phyloP scores from a whole-genome alignment of 192 early-diverging fungal genomes.

The Coemansia sp. region DNA sequence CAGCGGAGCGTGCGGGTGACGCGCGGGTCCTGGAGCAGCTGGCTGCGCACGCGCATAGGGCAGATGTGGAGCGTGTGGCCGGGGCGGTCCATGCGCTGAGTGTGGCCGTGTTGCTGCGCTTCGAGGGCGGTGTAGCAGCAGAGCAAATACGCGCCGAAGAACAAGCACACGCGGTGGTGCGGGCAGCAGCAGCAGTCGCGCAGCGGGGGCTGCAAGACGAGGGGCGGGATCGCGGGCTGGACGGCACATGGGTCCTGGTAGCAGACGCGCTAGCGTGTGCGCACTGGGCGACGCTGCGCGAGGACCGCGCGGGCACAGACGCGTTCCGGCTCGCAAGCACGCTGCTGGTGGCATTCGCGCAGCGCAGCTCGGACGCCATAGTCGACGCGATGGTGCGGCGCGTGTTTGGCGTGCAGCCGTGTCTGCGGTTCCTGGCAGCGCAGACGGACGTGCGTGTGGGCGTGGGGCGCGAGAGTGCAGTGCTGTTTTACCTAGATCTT shows the following conservation, averaged over 20 bases:
- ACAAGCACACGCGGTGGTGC: background rate
- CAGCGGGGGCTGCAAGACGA: slow-evolving; percentile 20
- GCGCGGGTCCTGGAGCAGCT: background rate
- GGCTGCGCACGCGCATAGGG: background rate
- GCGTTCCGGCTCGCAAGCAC: slow-evolving; percentile 5
- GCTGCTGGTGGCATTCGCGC: background rate
- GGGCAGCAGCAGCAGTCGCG: slow-evolving; percentile 1
- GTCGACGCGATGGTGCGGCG: background rate
- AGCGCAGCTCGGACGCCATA: no score
- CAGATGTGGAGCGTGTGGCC: background rate
- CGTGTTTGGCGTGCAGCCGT: slow-evolving; percentile 26
- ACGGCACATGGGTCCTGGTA: slow-evolving; percentile 4
- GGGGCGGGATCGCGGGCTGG: background rate
- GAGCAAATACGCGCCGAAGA: background rate
- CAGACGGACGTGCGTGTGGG: no score
- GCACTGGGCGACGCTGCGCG: slow-evolving; percentile 11
- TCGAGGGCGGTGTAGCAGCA: background rate
- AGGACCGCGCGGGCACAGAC: slow-evolving; percentile 12
- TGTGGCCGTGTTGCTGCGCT: background rate
- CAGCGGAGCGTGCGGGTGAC: background rate
- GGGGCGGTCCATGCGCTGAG: background rate
- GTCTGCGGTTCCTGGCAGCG: slow-evolving; percentile 10
- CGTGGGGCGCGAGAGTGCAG: background rate
- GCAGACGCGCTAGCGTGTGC: slow-evolving; percentile 15
- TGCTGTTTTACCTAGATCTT: slow-evolving; percentile 44